A percentile compares a stretch with the other conserved stretches of the same genome.
Evolutionary conservation across 225 moss, liverwort and hornwort genomes (phyloP).

Genomic region (Polytrichum commune): DNA sequence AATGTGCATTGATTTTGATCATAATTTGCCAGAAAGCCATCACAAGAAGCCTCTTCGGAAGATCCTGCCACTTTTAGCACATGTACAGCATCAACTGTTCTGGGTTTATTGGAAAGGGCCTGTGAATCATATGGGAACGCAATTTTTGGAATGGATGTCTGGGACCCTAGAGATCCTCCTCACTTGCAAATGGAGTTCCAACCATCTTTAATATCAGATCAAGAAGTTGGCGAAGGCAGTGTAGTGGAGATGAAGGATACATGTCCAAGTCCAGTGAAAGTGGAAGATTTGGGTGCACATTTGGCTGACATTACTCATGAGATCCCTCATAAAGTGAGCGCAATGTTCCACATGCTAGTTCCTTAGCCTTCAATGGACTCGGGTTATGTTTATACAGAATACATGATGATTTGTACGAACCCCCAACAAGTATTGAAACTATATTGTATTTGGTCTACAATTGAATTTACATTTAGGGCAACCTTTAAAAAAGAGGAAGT

Average conservation of each 20-base stretch:
- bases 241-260: slow-evolving; percentile 9
- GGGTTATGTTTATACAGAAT: no score
- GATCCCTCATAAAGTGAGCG: not conserved
- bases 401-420: no score
- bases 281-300: not conserved
- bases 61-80: slow-evolving; percentile 4
- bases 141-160: slow-evolving; percentile 78
- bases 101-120: slow-evolving; percentile 30
- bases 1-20: slow-evolving; percentile 5
- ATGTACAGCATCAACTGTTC: slow-evolving; percentile 2
- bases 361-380: no score
- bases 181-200: slow-evolving; percentile 21
- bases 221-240: slow-evolving; percentile 17
- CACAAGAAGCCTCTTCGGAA: slow-evolving; percentile 25
- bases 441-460: no score
- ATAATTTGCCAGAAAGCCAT: slow-evolving; percentile 29
- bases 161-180: slow-evolving; percentile 70
- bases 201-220: slow-evolving; percentile 27
- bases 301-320: slow-evolving; percentile 8
- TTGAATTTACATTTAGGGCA: no score
- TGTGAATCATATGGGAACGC: slow-evolving; percentile 37
- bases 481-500: no score
- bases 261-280: slow-evolving; percentile 8
- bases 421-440: no score
- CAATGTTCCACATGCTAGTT: no score